Base-by-base conservation (phyloP, 164 flowering plant species). In the Kalanchoe fedtschenkoi region DNA sequence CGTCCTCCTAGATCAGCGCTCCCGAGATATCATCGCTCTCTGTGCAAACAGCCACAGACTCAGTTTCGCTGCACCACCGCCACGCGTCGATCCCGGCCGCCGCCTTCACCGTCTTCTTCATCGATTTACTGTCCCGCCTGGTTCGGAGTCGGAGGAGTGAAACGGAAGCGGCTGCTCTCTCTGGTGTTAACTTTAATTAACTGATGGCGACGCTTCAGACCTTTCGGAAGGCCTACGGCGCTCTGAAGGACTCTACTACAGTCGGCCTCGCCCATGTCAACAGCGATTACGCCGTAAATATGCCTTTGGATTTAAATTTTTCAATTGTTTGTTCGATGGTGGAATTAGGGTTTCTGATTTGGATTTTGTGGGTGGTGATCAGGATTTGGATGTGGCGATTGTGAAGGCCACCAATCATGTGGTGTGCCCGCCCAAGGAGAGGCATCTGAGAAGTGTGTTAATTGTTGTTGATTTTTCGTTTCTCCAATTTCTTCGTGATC, bases 311-410 rank as follows among this genome's bases (percentile, higher is more conserved):
- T 21, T 47, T 9, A 17, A n/a, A 26, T 51, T 24, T 51, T 5
- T 37, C 16, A 29, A 4, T 51, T 26, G 11, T 15, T 51, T 0
- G 32, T 51, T 26, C 15, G 32, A 1, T 26, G 28, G 17, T 41
- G 13, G 19, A n/a, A 43, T 43, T 43, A 21, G 34, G 33, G 15
- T 21, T 32, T 35, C 11, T 42, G n/a, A n/a, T 22, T 41, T 32
- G 22, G 55, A 22, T 13, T 43, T 39, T 8, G 65, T 60, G 64
- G n/a, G 19, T 60, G 51, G 16, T 54, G 66, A 41, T 37, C 19
- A 93, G 99, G 99, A 93, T 62, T 78, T 93, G 71, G 99, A 93
- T 75, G 89, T 93, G 58, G 99, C 99, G 67, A 83, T 93, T 65
- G 95, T 89, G 55, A 93, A 93, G 76, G 98, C 98, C 13, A 88